These are phyloP conservation scores for Tuber melanosporum DNA, from an alignment of 495 filamentous ascomycete species.

Conservation along the genomic window DNA sequence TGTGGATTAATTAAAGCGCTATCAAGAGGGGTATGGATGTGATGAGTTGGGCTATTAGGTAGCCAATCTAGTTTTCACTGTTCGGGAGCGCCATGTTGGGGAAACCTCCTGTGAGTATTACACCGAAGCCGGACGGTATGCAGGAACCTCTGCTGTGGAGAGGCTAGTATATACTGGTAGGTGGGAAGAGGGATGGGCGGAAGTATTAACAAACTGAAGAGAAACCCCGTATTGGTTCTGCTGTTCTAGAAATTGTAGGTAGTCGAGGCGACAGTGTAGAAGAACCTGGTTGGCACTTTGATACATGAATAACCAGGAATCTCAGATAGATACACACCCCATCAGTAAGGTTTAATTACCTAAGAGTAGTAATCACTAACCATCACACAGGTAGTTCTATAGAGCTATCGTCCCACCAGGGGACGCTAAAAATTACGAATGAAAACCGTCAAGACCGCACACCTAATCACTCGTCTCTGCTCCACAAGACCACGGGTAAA, in stretches of 20 bases:
- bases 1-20: conserved; percentile 53
- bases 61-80: conserved; percentile 65
- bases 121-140: conserved; percentile 59
- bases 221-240: conserved; percentile 4
- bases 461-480: not conserved
- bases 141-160: conserved; percentile 54
- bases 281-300: conserved; percentile 4
- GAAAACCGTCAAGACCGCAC: not conserved
- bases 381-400: conserved; percentile 13
- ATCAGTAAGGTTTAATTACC: not conserved
- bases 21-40: conserved; percentile 51
- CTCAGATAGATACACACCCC: not conserved
- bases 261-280: not conserved
- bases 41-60: conserved; percentile 58
- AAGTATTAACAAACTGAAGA: conserved; percentile 15
- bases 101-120: conserved; percentile 50
- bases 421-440: not conserved
- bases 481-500: not conserved
- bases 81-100: too few species aligned
- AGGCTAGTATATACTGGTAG: not conserved
- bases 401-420: not conserved
- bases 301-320: not conserved
- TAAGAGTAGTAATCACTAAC: conserved; percentile 13
- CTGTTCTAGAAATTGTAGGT: not conserved
- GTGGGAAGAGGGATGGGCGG: not conserved